A percentile compares a stretch with the other conserved stretches of the same genome.
Conservation (phyloP, 2,329 filamentous ascomycete genomes). For the Ambrosiella cleistominuta region DNA sequence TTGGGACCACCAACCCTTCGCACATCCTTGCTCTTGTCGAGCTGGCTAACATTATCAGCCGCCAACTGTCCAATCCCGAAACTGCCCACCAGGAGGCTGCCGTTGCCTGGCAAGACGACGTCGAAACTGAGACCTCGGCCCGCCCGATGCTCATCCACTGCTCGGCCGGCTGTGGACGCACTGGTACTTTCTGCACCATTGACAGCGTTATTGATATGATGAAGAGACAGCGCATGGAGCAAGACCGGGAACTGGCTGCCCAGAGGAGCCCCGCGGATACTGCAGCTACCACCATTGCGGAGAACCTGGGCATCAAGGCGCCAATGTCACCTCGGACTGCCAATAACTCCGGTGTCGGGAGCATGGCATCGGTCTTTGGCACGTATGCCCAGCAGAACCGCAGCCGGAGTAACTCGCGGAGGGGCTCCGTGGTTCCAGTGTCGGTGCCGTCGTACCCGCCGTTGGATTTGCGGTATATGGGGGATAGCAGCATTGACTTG, state of each 20-base stretch:
- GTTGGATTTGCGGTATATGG: conserved; percentile 46
- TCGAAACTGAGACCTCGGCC: conserved; percentile 32
- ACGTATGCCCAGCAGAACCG: not conserved
- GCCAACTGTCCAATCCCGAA: conserved; percentile 31
- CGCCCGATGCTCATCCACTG: conserved; percentile 85
- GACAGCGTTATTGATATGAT: conserved; percentile 94
- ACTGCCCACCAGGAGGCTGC: conserved; percentile 17
- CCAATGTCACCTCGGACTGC: conserved; percentile 6
- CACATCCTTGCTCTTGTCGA: conserved; percentile 84
- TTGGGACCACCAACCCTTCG: conserved; percentile 74
- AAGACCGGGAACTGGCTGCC: conserved; percentile 13
- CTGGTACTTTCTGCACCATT: conserved; percentile 90
- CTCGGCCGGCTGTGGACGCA: conserved; percentile 87
- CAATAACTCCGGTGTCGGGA: not conserved
- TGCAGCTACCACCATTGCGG: conserved; percentile 22
- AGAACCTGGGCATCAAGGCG: not conserved
- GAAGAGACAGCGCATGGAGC: conserved; percentile 53
- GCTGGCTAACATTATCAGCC: conserved; percentile 61
- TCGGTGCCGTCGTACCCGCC: conserved; percentile 9
- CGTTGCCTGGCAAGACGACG: conserved; percentile 32
- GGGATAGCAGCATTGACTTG: conserved; percentile 54
- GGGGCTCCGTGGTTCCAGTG: conserved; percentile 7
- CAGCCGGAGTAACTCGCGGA: conserved; percentile 10
- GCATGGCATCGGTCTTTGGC: conserved; percentile 1
- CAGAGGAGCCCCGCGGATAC: conserved; percentile 19